Evolutionary conservation across 345 rosid genomes (phyloP).

Genomic region (Citropsis articulata): DNA sequence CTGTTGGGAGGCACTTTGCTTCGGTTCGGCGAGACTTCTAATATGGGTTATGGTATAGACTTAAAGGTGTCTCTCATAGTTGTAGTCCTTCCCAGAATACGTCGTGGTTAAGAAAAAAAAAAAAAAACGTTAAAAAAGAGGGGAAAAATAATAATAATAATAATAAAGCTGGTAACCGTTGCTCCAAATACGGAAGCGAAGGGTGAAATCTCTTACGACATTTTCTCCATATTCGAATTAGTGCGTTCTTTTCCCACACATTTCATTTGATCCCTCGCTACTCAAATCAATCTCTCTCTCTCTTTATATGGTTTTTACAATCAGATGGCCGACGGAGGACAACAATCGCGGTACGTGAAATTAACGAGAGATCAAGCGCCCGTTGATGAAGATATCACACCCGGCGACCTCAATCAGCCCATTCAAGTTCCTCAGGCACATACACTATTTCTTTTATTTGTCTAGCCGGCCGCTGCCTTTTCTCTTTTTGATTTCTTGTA

Average conservation of each 20-base stretch:
- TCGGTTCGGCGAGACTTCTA: too few relatives aligned
- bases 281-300: too few relatives aligned
- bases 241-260: background rate
- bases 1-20: too few relatives aligned
- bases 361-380: conserved; percentile 63
- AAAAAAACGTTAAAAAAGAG: too few relatives aligned
- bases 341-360: conserved; percentile 62
- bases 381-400: conserved; percentile 64
- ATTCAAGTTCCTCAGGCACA: conserved; percentile 70
- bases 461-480: background rate
- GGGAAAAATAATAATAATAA: too few relatives aligned
- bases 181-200: conserved; percentile 1
- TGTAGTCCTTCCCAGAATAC: too few relatives aligned
- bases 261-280: background rate
- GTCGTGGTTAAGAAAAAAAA: too few relatives aligned
- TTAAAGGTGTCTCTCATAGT: too few relatives aligned
- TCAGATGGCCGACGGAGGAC: conserved; percentile 60
- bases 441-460: background rate
- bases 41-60: too few relatives aligned
- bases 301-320: background rate
- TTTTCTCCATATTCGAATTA: background rate
- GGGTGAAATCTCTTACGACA: background rate
- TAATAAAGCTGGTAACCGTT: background rate
- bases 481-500: background rate
- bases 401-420: conserved; percentile 98